Conservation (phyloP, 768 basidiomycete species). For the Calocera cornea region DNA sequence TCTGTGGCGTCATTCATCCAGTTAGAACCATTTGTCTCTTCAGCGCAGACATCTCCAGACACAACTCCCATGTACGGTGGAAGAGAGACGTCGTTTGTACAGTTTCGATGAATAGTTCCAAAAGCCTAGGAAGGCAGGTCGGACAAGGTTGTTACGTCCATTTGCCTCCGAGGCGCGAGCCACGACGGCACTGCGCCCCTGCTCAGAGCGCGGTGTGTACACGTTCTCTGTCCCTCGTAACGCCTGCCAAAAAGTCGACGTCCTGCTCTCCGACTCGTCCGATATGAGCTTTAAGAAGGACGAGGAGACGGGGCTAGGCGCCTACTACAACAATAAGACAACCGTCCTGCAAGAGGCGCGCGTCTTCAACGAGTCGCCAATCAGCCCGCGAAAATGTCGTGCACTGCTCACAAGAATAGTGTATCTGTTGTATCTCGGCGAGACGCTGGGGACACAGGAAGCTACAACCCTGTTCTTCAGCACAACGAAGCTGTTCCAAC, state of each 20-base stretch:
- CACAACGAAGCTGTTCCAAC: constrained; percentile 95
- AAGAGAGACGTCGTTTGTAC: no score
- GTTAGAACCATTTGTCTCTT: background rate
- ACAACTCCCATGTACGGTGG: no score
- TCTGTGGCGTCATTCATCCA: background rate
- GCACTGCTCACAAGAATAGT: constrained; percentile 92
- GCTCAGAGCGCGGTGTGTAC: constrained; percentile 1
- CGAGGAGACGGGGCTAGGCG: constrained; percentile 80
- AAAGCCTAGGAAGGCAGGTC: background rate
- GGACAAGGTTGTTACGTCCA: background rate
- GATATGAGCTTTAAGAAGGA: constrained; percentile 86
- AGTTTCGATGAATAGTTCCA: background rate
- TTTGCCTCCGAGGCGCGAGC: background rate
- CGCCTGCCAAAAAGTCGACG: background rate
- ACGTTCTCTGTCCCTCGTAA: background rate
- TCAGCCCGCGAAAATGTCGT: constrained; percentile 93
- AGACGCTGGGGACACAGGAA: constrained; percentile 88
- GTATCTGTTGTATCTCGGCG: constrained; percentile 90
- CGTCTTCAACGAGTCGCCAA: constrained; percentile 98
- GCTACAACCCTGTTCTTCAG: constrained; percentile 98
- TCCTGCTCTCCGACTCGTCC: background rate
- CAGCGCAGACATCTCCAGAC: no score
- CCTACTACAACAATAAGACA: constrained; percentile 93
- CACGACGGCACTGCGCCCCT: background rate
- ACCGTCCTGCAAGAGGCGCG: constrained; percentile 97